Conservation (phyloP, 768 basidiomycete genomes). For the Russula sp. region DNA sequence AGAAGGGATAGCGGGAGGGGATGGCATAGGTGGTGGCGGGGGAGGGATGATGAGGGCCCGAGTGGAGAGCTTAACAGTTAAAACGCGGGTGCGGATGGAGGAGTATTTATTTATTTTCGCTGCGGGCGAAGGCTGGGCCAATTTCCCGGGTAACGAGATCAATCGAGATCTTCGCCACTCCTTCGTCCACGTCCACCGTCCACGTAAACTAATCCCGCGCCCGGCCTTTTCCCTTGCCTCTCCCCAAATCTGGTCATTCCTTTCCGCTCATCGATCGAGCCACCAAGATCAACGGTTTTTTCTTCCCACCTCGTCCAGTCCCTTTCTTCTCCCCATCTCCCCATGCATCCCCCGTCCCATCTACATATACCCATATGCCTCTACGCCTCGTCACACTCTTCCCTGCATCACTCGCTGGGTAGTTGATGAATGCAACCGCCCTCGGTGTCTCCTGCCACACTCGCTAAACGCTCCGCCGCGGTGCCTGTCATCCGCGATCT, state of each 20-base stretch:
- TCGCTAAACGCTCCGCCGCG: neutral
- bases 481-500: conserved; percentile 9
- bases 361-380: neutral
- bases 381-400: no score
- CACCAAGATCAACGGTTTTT: neutral
- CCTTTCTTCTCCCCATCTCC: neutral
- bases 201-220: conserved; percentile 27
- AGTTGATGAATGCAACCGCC: neutral
- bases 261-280: conserved; percentile 19
- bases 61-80: conserved; percentile 14
- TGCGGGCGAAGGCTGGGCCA: neutral
- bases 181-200: neutral
- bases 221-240: conserved; percentile 20
- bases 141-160: neutral
- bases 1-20: conserved; percentile 8
- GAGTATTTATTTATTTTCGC: conserved; percentile 22
- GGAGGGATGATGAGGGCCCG: conserved; percentile 4
- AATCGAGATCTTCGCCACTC: conserved; percentile 18
- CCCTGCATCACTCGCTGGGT: neutral
- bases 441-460: neutral
- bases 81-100: conserved; percentile 14
- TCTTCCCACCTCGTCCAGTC: neutral
- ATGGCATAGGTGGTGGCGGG: conserved; percentile 6
- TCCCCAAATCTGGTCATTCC: conserved; percentile 14
- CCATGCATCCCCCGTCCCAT: neutral